phyloP scores from a whole-genome alignment of 1,139 yeast genomes.

The Saccharomyces uvarum region DNA sequence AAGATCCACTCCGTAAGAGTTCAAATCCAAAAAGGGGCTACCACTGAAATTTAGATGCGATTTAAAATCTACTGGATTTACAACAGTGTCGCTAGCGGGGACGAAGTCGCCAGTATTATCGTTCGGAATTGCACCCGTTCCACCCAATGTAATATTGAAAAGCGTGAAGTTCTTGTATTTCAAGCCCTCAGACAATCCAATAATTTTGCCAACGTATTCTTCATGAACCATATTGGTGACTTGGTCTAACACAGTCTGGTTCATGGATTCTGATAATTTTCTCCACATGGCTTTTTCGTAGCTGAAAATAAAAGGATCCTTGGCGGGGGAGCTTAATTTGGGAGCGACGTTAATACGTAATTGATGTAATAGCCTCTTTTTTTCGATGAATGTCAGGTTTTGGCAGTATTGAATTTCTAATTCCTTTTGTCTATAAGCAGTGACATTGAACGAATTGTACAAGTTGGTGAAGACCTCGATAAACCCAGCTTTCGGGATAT shows the following conservation, averaged over 20 bases:
- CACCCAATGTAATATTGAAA: neutral
- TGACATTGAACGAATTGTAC: slow-evolving; percentile 14
- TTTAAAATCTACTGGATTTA: neutral
- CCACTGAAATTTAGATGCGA: neutral
- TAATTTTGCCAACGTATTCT: neutral
- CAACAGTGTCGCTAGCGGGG: neutral
- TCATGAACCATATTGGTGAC: neutral
- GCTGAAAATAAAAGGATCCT: slow-evolving; percentile 19
- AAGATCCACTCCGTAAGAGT: neutral
- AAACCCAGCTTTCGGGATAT: slow-evolving; percentile 16
- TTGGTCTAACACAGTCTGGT: neutral
- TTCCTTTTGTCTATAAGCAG: slow-evolving; percentile 23
- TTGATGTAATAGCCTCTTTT: slow-evolving; percentile 9
- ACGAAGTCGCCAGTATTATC: neutral
- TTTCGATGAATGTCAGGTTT: slow-evolving; percentile 8
- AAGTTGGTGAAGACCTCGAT: slow-evolving; percentile 15
- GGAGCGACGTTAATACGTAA: slow-evolving; percentile 14
- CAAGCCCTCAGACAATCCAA: neutral
- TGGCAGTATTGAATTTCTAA: slow-evolving; percentile 18
- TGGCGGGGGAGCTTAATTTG: slow-evolving; percentile 17
- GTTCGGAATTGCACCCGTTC: neutral
- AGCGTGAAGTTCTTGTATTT: neutral
- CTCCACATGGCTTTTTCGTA: slow-evolving; percentile 18
- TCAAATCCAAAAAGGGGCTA: neutral
- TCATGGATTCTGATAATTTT: slow-evolving; percentile 6